A percentile compares a stretch with the other conserved stretches of the same genome.
These are phyloP conservation scores for Penicillium expansum DNA, from an alignment of 2,329 filamentous ascomycete genomes.

Conservation along the genomic window DNA sequence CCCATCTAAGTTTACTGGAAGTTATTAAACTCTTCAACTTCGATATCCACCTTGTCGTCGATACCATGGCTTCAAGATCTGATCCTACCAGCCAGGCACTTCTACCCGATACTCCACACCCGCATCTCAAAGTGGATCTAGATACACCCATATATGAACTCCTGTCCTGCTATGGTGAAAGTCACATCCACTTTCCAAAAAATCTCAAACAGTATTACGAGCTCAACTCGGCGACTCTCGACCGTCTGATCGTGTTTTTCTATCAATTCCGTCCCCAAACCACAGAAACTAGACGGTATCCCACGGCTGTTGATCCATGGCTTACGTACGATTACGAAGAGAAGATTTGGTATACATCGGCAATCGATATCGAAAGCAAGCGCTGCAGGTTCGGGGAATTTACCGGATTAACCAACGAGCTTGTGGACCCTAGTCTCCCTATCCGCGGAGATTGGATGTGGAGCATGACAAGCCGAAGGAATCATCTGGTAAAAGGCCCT, in stretches of 20 bases:
- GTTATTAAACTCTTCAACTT: neutral
- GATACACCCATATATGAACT: neutral
- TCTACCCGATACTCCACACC: neutral
- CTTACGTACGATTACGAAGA: neutral
- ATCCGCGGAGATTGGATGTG: neutral
- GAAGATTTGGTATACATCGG: too few species aligned
- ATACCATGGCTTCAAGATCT: neutral
- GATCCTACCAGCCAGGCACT: too few species aligned
- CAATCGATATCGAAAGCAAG: neutral
- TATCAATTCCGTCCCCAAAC: neutral
- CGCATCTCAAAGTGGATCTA: neutral
- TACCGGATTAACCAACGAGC: neutral
- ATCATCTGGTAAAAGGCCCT: neutral
- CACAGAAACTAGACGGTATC: neutral
- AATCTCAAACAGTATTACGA: neutral
- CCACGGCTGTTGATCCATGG: neutral
- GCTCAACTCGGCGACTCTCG: neutral
- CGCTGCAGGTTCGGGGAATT: neutral
- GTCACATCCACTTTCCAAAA: neutral
- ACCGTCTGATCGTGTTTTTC: neutral
- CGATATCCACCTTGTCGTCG: neutral
- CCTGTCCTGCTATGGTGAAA: neutral
- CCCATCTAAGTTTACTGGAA: neutral
- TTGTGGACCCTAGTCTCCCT: neutral
- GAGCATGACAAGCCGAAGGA: neutral